These are phyloP conservation scores for Rhodamnia argentea DNA, from an alignment of 345 rosid genomes.

Conservation along the genomic window DNA sequence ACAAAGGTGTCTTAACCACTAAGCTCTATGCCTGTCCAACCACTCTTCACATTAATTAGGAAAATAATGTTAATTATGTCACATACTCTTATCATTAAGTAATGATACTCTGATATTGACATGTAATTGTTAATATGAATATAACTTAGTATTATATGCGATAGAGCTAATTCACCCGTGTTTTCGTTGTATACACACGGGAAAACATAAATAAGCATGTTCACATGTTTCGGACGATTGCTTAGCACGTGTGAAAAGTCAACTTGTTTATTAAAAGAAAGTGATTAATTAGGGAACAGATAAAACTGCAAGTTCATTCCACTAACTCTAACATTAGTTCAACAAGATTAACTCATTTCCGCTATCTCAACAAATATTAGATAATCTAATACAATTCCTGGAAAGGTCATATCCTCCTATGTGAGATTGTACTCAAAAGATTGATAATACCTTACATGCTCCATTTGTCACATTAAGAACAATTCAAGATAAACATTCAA, in stretches of 20 bases:
- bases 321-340: background rate
- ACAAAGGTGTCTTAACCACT: background rate
- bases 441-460: background rate
- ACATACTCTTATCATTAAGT: background rate
- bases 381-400: background rate
- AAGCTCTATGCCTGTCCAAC: fast-evolving
- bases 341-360: background rate
- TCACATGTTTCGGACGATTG: background rate
- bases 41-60: background rate
- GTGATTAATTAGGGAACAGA: background rate
- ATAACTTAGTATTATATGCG: background rate
- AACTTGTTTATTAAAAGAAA: background rate
- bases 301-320: background rate
- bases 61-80: background rate
- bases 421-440: background rate
- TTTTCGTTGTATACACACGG: background rate
- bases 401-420: background rate
- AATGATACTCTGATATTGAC: background rate
- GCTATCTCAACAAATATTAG: background rate
- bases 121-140: background rate
- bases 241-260: background rate
- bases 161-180: background rate
- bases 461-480: background rate
- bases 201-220: background rate
- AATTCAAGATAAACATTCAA: background rate